Evolutionary conservation across 352 stramenopile species (phyloP), one percentile per base, ranked within the genome.

Genomic region (Globisporangium rhizosaccharum): DNA sequence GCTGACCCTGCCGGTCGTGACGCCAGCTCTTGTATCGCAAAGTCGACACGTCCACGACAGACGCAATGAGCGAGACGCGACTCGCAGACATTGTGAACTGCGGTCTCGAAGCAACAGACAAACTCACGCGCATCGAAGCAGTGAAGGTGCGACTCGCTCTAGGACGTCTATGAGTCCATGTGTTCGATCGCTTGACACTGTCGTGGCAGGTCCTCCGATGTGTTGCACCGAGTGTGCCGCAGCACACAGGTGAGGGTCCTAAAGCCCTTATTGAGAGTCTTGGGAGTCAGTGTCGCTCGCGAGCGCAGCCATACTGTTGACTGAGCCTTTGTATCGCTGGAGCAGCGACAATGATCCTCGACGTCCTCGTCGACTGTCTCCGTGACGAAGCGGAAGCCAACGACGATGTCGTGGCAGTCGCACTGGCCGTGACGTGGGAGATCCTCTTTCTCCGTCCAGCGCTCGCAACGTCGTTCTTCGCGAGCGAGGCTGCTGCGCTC

Each of bases 81-180:
- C 15, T 61, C 18, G 56, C 56, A 56, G 56, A 61, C 33, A 44
- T 61, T 41, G 47, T 61, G 44, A 61, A 61, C 33, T 11, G 18
- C 23, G 56, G 56, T 11, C 56, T 61, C 56, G 26, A 53, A 57
- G 14, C 25, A 42, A 3, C 12, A 12, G 28, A 20, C 30, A 42
- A 5, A 6, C 10, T 14, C 48, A 36, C 28, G 17, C 56, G 47
- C n/a, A 46, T 53, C 20, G 56, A 61, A 57, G 56, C 56, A 14
- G 20, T 61, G n/a, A 23, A 44, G 37, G 56, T 61, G 23, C 20
- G 46, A 44, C 17, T 56, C 10, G 30, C 30, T 23, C 23, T 39
- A 1, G 33, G 14, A 2, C 39, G 39, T 14, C 0, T 7, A 2
- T 45, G 39, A 1, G 39, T 45, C 14, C 17, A n/a, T n/a, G 12